Base-by-base conservation (phyloP, 768 basidiomycete species). In the Podaxis pistillaris region DNA sequence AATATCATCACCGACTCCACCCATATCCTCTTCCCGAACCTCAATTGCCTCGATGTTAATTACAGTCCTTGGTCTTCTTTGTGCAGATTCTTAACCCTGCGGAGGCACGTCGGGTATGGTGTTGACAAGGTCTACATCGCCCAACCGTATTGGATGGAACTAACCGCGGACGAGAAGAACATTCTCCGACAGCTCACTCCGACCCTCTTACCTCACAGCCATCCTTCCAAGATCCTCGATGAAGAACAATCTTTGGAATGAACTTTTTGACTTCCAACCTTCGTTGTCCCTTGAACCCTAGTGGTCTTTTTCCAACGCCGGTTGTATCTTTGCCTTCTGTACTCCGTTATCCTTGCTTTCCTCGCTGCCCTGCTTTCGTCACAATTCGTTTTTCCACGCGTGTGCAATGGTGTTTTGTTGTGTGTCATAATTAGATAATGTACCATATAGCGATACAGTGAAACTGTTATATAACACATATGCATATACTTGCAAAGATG, bases 361-460 rank as follows among this genome's bases (percentile, higher is more conserved):
- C 15, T 60, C 33, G 59, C 38, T 60, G n/a, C 53, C 50, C 24
- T 36, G 59, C 59, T 60, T 52, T 53, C 51, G 37, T 52, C 51
- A 51, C 51, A 53, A 40, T 52, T 53, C 41, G 47, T 50, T 49
- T 58, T 33, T 58, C n/a, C 24, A 4, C 19, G 38, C 6, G 40
- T 36, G 44, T 61, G 54, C 54, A 37, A 41, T 49, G 40, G 28
- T 50, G 15, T 22, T 36, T 62, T 56, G n/a, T 36, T 62, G 49
- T 56, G 46, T 47, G 55, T 49, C 44, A 56, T 51, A 22, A 62
- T 56, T 62, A 62, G 61, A 62, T 56, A 33, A 61, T 62, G 56
- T 52, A 61, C 47, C 47, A 52, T 59, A 52, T 33, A 56, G 49
- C 26, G 58, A 60, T 63, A 63, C 58, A 58, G 38, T 51, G 40